Evolutionary conservation across 495 filamentous ascomycete species (phyloP).

Genomic region (Hyphodiscus hymeniophilus): DNA sequence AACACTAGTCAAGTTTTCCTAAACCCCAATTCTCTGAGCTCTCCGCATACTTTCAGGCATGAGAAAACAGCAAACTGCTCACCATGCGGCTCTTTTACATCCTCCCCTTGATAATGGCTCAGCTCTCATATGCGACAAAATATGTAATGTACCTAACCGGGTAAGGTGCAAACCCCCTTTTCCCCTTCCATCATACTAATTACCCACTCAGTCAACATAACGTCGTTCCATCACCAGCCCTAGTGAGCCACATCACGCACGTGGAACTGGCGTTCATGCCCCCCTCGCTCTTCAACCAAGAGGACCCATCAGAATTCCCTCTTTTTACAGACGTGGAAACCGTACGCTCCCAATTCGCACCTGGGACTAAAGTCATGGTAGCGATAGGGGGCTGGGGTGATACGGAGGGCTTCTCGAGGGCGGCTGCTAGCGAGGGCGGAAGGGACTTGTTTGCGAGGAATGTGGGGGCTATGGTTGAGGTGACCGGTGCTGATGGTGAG

Average conservation of each 20-base stretch:
- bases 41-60: no score
- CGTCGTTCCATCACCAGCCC: constrained; percentile 34
- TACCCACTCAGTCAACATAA: constrained; percentile 39
- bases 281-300: constrained; percentile 50
- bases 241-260: constrained; percentile 47
- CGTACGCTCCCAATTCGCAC: constrained; percentile 48
- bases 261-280: constrained; percentile 63
- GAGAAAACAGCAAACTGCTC: no score
- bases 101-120: constrained; percentile 6
- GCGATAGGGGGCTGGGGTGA: constrained; percentile 74
- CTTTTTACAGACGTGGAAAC: constrained; percentile 50
- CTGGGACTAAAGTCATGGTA: constrained; percentile 55
- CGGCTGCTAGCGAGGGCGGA: constrained; percentile 42
- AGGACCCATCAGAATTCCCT: constrained; percentile 40
- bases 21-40: no score
- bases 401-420: constrained; percentile 49
- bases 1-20: no score
- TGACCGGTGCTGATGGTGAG: constrained; percentile 52
- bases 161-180: constrained; percentile 23
- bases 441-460: constrained; percentile 55
- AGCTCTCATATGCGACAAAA: constrained; percentile 24
- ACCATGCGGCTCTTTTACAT: no score
- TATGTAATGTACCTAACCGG: constrained; percentile 56
- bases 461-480: constrained; percentile 51
- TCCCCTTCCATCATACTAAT: background rate